Conservation (phyloP, 805 yeast genomes). For the Pachysolen tannophilus region DNA sequence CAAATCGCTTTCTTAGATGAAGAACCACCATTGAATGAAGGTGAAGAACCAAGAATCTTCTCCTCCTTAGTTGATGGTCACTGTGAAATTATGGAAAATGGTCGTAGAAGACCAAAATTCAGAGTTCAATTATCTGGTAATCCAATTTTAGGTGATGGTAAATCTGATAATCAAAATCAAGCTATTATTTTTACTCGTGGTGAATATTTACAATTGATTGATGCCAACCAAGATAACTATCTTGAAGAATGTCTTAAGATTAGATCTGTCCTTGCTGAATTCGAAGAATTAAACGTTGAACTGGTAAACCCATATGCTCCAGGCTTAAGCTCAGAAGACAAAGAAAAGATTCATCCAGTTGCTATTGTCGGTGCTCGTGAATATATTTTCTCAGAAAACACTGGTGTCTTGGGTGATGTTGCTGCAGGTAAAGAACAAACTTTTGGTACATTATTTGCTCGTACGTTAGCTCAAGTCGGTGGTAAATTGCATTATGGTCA, state of each 20-base stretch:
- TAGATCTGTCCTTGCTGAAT: constrained; percentile 75
- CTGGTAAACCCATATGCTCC: constrained; percentile 81
- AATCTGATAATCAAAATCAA: constrained; percentile 82
- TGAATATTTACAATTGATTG: constrained; percentile 77
- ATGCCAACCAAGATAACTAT: constrained; percentile 83
- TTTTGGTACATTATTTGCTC: constrained; percentile 76
- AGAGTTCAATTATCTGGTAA: constrained; percentile 76
- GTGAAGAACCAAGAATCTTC: constrained; percentile 64
- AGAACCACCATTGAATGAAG: constrained; percentile 69
- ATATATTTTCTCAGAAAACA: constrained; percentile 78
- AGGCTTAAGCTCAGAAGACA: constrained; percentile 49
- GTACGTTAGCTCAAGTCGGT: constrained; percentile 79
- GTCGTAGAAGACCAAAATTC: constrained; percentile 69
- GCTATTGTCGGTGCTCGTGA: constrained; percentile 87
- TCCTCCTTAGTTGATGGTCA: constrained; percentile 79
- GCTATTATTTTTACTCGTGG: constrained; percentile 75
- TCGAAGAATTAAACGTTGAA: constrained; percentile 69
- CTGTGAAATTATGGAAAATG: constrained; percentile 63
- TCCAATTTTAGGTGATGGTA: constrained; percentile 84
- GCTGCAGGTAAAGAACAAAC: constrained; percentile 92
- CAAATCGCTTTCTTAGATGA: constrained; percentile 93
- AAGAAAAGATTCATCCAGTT: constrained; percentile 51
- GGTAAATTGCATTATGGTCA: constrained; percentile 86
- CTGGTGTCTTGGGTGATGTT: constrained; percentile 81
- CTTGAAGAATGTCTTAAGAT: constrained; percentile 80